Evolutionary conservation across 352 stramenopile genomes (phyloP).

Genomic region (Hyaloperonospora brassicae): DNA sequence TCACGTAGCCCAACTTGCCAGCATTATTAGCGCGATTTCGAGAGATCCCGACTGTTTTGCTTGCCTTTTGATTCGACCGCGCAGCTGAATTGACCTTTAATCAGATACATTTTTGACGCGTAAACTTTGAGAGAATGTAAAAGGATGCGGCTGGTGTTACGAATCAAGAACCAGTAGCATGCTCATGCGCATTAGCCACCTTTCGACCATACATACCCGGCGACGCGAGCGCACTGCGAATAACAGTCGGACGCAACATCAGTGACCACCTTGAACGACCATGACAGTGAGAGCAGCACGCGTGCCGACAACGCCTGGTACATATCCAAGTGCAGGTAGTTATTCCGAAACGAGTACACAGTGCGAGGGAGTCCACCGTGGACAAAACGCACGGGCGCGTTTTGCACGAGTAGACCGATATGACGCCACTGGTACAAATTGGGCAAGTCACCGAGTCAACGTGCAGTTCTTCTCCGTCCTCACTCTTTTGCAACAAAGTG

Average conservation of each 20-base stretch:
- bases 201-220: conserved; percentile 63
- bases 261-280: conserved; percentile 62
- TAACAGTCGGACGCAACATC: conserved; percentile 57
- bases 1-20: conserved; percentile 34
- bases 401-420: conserved; percentile 59
- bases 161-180: conserved; percentile 48
- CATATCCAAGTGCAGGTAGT: conserved; percentile 62
- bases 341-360: conserved; percentile 67
- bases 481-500: conserved; percentile 10
- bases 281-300: conserved; percentile 50
- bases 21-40: conserved; percentile 34
- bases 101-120: conserved; percentile 39
- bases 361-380: conserved; percentile 50
- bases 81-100: conserved; percentile 23
- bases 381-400: conserved; percentile 53
- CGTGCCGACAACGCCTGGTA: conserved; percentile 55
- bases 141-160: conserved; percentile 35
- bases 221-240: conserved; percentile 49
- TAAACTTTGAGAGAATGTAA: conserved; percentile 36
- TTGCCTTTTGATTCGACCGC: conserved; percentile 21
- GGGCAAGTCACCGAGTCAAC: conserved; percentile 37
- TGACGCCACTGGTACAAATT: conserved; percentile 47
- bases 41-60: conserved; percentile 22
- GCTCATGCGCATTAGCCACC: conserved; percentile 41
- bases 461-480: conserved; percentile 11